A percentile compares a stretch with the other conserved stretches of the same genome.
Evolutionary conservation across 2,329 filamentous ascomycete species (phyloP).

Genomic region (Penicillium sp.): DNA sequence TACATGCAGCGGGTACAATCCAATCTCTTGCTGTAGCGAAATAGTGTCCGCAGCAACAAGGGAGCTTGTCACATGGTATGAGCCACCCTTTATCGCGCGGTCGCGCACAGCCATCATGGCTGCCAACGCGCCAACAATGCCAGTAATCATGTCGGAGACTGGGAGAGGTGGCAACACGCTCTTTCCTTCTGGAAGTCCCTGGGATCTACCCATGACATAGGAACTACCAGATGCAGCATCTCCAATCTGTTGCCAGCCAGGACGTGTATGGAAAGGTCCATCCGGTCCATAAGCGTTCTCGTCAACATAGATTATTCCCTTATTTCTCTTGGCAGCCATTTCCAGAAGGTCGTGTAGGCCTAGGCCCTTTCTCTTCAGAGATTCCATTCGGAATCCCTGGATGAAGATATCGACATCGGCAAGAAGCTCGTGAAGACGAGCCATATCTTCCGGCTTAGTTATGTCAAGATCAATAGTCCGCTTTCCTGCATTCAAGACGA

Average conservation of each 20-base stretch:
- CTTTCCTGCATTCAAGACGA: constrained; percentile 24
- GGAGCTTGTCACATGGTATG: constrained; percentile 21
- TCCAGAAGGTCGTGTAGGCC: constrained; percentile 41
- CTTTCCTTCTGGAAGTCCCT: constrained; percentile 22
- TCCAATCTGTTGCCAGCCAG: constrained; percentile 54
- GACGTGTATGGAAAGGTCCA: constrained; percentile 45
- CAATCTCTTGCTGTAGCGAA: constrained; percentile 2
- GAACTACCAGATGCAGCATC: constrained; percentile 44
- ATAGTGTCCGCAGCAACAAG: constrained; percentile 10
- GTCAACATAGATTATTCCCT: constrained; percentile 48
- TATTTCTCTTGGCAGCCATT: constrained; percentile 40
- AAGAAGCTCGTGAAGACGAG: constrained; percentile 44
- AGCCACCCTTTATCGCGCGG: constrained; percentile 16
- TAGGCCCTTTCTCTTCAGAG: constrained; percentile 33
- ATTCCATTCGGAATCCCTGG: constrained; percentile 52
- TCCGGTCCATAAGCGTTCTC: constrained; percentile 53
- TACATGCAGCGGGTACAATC: constrained; percentile 8
- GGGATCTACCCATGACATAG: constrained; percentile 35
- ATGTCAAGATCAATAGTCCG: constrained; percentile 45
- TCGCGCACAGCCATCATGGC: constrained; percentile 17
- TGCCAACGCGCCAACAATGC: constrained; percentile 17
- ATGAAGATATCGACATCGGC: constrained; percentile 54
- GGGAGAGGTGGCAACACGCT: constrained; percentile 21
- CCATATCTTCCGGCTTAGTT: constrained; percentile 40
- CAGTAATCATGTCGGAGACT: constrained; percentile 26